Percentiles rank a stretch among this genome's conserved stretches.
Conservation (phyloP, 163 green algal genomes). For the Chloromonas sp. region DNA sequence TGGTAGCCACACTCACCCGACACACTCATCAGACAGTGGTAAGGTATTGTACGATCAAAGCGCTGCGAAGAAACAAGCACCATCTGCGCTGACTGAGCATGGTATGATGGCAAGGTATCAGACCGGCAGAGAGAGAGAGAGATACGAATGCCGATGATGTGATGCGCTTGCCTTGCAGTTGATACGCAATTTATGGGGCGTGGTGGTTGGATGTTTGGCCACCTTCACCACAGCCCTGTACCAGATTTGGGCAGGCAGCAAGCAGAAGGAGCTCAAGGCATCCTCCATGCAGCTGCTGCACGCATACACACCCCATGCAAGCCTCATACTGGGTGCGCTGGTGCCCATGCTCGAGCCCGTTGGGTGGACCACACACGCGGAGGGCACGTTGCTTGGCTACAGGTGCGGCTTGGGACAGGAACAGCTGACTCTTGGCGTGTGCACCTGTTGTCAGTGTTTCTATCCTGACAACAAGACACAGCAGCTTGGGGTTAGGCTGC, state of each 20-base stretch:
- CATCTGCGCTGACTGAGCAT: no score
- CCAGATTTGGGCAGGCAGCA: slow-evolving; percentile 74
- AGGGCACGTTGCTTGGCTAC: not conserved
- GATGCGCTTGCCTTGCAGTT: slow-evolving; percentile 14
- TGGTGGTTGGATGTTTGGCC: slow-evolving; percentile 44
- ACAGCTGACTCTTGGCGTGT: not conserved
- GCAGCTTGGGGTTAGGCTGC: not conserved
- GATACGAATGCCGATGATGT: no score
- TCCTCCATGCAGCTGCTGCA: slow-evolving; percentile 84
- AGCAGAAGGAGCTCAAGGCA: slow-evolving; percentile 80
- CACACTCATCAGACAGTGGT: no score
- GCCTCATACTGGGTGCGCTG: slow-evolving; percentile 59
- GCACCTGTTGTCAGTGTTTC: not conserved
- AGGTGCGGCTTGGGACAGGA: not conserved
- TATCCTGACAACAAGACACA: not conserved
- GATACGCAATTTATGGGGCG: slow-evolving; percentile 40
- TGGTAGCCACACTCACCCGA: no score
- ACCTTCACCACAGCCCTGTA: slow-evolving; percentile 50
- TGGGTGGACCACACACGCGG: slow-evolving; percentile 16
- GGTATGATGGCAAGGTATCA: no score
- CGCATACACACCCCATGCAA: slow-evolving; percentile 68
- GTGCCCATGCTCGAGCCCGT: slow-evolving; percentile 69
- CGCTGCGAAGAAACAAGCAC: no score
- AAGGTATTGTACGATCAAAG: no score
- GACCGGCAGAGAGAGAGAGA: no score